Percentiles rank a stretch among this genome's conserved stretches.
phyloP scores from a whole-genome alignment of 805 yeast genomes.

The Ogataea salicorniae region DNA sequence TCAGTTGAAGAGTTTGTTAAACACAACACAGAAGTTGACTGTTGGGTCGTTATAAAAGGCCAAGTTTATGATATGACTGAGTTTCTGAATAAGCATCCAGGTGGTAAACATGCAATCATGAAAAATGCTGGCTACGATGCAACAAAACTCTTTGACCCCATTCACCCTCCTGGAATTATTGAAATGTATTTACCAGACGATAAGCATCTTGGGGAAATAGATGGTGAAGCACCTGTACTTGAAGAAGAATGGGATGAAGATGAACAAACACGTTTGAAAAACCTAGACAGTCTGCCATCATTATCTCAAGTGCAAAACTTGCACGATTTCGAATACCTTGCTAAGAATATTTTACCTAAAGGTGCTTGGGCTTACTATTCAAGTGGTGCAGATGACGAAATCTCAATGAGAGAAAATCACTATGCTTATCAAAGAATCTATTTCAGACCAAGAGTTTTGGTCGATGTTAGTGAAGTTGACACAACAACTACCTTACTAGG shows the following conservation, averaged over 20 bases:
- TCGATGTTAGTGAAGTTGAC: slow-evolving; percentile 75
- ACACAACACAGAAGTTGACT: slow-evolving; percentile 55
- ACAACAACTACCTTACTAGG: slow-evolving; percentile 72
- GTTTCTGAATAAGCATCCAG: slow-evolving; percentile 44
- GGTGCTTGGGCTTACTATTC: slow-evolving; percentile 93
- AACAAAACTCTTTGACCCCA: slow-evolving; percentile 71
- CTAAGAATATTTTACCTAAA: slow-evolving; percentile 68
- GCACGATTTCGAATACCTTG: slow-evolving; percentile 84
- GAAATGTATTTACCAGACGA: slow-evolving; percentile 53
- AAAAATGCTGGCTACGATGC: slow-evolving; percentile 49
- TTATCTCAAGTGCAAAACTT: slow-evolving; percentile 66
- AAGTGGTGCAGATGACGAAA: slow-evolving; percentile 89
- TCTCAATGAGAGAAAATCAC: slow-evolving; percentile 85
- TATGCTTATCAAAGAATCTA: slow-evolving; percentile 82
- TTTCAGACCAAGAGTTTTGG: slow-evolving; percentile 78
- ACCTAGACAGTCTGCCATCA: slow-evolving; percentile 56
- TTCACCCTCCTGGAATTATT: slow-evolving; percentile 87
- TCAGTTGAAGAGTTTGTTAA: slow-evolving; percentile 38
- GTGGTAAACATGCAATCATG: slow-evolving; percentile 43
- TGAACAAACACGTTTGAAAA: slow-evolving; percentile 39
- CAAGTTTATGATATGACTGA: slow-evolving; percentile 75
- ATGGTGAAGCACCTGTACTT: slow-evolving; percentile 31
- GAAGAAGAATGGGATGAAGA: slow-evolving; percentile 33
- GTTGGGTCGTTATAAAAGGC: slow-evolving; percentile 83
- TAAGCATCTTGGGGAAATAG: slow-evolving; percentile 53